Percentiles rank a stretch among this genome's conserved stretches.
Evolutionary conservation across 2,329 filamentous ascomycete species (phyloP).

Genomic region (Penicillium freii): DNA sequence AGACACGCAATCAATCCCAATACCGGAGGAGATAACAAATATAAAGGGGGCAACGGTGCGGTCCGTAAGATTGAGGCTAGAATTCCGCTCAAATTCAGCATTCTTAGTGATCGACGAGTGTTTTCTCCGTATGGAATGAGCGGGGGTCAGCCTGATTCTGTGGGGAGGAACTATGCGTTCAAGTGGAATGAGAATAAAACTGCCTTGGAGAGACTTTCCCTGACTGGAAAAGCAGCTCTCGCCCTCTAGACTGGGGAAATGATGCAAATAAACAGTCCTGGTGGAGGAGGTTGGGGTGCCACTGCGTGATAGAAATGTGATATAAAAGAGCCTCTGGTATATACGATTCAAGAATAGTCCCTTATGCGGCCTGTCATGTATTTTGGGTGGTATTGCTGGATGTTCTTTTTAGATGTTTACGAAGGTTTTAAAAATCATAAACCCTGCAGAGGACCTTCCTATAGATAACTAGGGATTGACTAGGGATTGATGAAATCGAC

Average conservation of each 20-base stretch:
- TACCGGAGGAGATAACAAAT: background rate
- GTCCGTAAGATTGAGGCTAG: background rate
- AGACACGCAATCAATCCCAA: background rate
- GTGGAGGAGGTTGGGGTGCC: background rate
- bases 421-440: no score
- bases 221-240: background rate
- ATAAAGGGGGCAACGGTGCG: background rate
- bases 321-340: background rate
- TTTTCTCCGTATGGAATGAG: background rate
- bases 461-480: no score
- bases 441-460: no score
- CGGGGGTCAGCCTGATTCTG: background rate
- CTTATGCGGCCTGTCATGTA: no score
- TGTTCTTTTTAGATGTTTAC: no score
- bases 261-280: background rate
- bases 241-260: background rate
- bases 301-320: background rate
- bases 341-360: no score
- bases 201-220: background rate
- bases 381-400: no score
- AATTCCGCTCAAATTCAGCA: background rate
- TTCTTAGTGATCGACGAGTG: background rate
- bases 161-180: background rate
- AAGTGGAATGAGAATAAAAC: background rate
- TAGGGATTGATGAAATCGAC: no score